Evolutionary conservation across 108 stramenopile genomes (phyloP).

Genomic region (Nitzschia sp.): DNA sequence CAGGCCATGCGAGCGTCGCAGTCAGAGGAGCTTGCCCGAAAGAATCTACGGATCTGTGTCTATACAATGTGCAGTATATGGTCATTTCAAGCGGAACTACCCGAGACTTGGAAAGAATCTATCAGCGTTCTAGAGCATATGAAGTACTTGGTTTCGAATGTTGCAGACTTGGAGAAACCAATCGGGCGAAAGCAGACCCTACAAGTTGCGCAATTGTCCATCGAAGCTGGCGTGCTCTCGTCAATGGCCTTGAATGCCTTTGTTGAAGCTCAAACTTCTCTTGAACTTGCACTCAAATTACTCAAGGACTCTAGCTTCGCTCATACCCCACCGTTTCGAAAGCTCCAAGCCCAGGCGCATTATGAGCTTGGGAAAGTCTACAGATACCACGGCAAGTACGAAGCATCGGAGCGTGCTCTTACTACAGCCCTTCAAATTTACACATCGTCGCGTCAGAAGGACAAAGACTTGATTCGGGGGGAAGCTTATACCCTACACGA

Average conservation of each 20-base stretch:
- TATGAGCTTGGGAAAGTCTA: constrained; percentile 49
- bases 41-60: constrained; percentile 42
- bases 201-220: constrained; percentile 45
- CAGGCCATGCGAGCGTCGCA: constrained; percentile 59
- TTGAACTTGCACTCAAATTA: constrained; percentile 49
- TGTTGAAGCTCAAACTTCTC: constrained; percentile 50
- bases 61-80: constrained; percentile 43
- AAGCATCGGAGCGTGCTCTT: constrained; percentile 40
- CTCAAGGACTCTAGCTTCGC: constrained; percentile 18
- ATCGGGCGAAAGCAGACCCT: constrained; percentile 25
- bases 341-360: constrained; percentile 38
- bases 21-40: constrained; percentile 26
- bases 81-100: constrained; percentile 45
- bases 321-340: constrained; percentile 11
- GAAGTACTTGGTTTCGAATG: constrained; percentile 48
- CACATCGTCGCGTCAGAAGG: constrained; percentile 9
- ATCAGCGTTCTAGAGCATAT: constrained; percentile 56
- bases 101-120: constrained; percentile 54
- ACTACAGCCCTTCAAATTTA: constrained; percentile 30
- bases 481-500: constrained; percentile 54
- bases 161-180: not conserved
- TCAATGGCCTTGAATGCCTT: constrained; percentile 66
- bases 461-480: not conserved
- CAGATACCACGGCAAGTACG: constrained; percentile 54
- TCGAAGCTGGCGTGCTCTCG: constrained; percentile 56